Evolutionary conservation across 179 eudicot genomes (phyloP).

Genomic region (Actinidia polygama): DNA sequence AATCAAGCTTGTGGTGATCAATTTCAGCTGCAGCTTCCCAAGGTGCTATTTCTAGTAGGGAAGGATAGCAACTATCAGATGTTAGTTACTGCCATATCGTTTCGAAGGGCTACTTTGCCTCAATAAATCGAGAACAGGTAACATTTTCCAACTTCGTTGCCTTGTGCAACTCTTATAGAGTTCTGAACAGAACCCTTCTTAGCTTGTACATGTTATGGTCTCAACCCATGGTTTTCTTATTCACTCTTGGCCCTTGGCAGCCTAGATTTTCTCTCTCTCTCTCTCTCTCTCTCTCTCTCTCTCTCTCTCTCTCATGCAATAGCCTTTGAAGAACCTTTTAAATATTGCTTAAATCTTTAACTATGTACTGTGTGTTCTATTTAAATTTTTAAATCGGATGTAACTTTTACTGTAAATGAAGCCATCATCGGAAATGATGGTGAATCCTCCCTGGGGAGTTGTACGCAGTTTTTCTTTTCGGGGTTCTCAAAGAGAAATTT

Average conservation of each 20-base stretch:
- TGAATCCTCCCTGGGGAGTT: neutral
- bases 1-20: constrained; percentile 14
- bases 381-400: neutral
- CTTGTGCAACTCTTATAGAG: neutral
- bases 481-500: too few species aligned
- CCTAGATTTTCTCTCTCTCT: neutral
- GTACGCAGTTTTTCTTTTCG: neutral
- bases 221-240: neutral
- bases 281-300: too few species aligned
- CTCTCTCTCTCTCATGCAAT: too few species aligned
- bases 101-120: constrained; percentile 19
- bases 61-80: neutral
- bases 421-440: neutral
- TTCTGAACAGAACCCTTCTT: too few species aligned
- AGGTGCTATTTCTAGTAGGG: constrained; percentile 20
- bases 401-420: neutral
- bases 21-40: neutral
- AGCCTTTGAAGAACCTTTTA: too few species aligned
- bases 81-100: constrained; percentile 14
- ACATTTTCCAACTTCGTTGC: neutral
- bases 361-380: too few species aligned
- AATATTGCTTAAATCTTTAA: too few species aligned
- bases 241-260: neutral
- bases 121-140: constrained; percentile 16
- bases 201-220: neutral